Percentiles rank a stretch among this genome's conserved stretches.
Evolutionary conservation across 495 filamentous ascomycete species (phyloP).

Genomic region (Recurvomyces mirabilis): DNA sequence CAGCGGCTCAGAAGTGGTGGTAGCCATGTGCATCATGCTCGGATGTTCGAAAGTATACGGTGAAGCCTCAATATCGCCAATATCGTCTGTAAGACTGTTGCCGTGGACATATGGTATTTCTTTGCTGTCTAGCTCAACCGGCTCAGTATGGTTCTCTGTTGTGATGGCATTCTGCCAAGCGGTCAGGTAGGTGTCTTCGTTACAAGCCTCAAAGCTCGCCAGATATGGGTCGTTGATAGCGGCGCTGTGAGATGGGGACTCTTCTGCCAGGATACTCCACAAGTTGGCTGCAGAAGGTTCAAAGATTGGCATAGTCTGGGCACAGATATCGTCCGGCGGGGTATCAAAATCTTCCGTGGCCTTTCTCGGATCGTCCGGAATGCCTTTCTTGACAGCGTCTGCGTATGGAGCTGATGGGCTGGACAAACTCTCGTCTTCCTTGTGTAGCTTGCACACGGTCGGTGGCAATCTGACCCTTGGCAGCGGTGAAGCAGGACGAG

Average conservation of each 20-base stretch:
- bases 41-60: conserved; percentile 6
- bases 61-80: conserved; percentile 6
- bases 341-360: neutral
- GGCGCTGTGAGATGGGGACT: neutral
- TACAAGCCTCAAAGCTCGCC: neutral
- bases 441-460: conserved; percentile 12
- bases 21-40: too few species aligned
- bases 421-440: neutral
- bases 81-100: conserved; percentile 16
- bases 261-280: conserved; percentile 12
- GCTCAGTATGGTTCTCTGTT: neutral
- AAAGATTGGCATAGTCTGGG: neutral
- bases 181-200: conserved; percentile 1
- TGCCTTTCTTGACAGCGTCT: conserved; percentile 1
- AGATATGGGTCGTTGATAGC: neutral
- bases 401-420: neutral
- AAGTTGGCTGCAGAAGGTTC: conserved; percentile 11
- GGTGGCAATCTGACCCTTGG: conserved; percentile 8
- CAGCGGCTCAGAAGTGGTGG: too few species aligned
- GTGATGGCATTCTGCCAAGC: neutral
- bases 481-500: too few species aligned
- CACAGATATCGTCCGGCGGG: neutral
- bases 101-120: conserved; percentile 15
- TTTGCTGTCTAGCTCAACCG: conserved; percentile 13
- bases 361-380: neutral